Conservation (phyloP, 768 basidiomycete genomes). For the Amyloporia xantha region DNA sequence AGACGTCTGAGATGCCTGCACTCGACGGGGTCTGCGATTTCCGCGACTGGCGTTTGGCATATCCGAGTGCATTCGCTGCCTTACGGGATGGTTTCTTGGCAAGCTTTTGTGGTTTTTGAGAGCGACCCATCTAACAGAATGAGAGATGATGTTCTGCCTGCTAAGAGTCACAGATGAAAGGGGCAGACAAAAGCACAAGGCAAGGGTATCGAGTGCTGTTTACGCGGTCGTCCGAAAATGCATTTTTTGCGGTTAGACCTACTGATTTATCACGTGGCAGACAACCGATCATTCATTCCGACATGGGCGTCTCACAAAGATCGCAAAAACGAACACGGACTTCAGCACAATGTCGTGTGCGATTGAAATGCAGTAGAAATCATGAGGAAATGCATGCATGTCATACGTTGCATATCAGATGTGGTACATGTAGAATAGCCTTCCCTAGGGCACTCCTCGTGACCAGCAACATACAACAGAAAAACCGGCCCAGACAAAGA, state of each 20-base stretch:
- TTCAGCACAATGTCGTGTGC: too few species aligned
- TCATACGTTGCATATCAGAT: neutral
- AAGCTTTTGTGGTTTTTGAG: neutral
- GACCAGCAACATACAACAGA: conserved; percentile 1
- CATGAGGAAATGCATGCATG: neutral
- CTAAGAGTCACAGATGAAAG: neutral
- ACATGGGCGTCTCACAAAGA: too few species aligned
- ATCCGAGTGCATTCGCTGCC: conserved; percentile 38
- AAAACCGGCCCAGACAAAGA: neutral
- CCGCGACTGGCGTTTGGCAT: conserved; percentile 42
- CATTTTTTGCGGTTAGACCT: neutral
- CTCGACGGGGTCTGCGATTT: conserved; percentile 31
- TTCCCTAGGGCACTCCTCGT: neutral
- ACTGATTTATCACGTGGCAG: neutral
- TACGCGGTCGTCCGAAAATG: too few species aligned
- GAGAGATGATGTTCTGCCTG: too few species aligned
- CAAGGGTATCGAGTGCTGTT: too few species aligned
- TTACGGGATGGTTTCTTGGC: conserved; percentile 6
- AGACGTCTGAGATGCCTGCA: conserved; percentile 43
- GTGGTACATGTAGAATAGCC: neutral
- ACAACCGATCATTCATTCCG: neutral
- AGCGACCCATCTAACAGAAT: neutral
- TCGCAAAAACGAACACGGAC: too few species aligned
- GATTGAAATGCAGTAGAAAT: too few species aligned
- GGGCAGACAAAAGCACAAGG: neutral